Conservation (phyloP, 805 yeast genomes). For the Wickerhamiella allomyrinae region DNA sequence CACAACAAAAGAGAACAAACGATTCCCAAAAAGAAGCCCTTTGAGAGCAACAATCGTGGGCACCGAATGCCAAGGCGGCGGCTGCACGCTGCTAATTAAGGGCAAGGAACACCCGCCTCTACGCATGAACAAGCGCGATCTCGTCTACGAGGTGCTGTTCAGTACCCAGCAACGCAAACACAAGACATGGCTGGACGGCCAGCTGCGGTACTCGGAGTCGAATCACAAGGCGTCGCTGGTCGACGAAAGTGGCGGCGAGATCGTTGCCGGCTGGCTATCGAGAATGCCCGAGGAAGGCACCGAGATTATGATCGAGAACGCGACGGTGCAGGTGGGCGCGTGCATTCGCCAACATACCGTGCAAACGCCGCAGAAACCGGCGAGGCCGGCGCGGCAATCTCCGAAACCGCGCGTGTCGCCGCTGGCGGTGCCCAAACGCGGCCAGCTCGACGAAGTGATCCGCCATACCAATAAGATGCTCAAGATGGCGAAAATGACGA, state of each 20-base stretch:
- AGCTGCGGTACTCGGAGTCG: constrained; percentile 1
- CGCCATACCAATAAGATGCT: not conserved
- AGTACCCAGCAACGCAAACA: constrained; percentile 4
- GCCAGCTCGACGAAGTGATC: not conserved
- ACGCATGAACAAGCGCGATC: not conserved
- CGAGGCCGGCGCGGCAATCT: not conserved
- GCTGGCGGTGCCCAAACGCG: not conserved
- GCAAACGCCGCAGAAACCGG: not conserved
- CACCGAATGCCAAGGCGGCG: no score
- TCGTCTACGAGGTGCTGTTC: not conserved
- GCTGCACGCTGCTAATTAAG: no score
- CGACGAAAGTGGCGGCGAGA: constrained; percentile 2
- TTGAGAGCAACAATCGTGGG: no score
- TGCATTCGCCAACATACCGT: not conserved
- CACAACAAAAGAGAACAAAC: no score
- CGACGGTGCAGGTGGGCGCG: constrained; percentile 4
- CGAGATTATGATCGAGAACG: constrained; percentile 4
- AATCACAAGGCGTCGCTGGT: constrained; percentile 1
- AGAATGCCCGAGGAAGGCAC: constrained; percentile 3
- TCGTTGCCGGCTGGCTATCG: constrained; percentile 3
- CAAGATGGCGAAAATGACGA: no score
- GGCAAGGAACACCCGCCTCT: not conserved
- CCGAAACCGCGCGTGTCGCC: not conserved
- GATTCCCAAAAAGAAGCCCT: no score
- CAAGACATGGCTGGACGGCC: constrained; percentile 8